These are phyloP conservation scores for Colletotrichum liaoningense DNA, from an alignment of 2,329 filamentous ascomycete genomes.

Conservation along the genomic window DNA sequence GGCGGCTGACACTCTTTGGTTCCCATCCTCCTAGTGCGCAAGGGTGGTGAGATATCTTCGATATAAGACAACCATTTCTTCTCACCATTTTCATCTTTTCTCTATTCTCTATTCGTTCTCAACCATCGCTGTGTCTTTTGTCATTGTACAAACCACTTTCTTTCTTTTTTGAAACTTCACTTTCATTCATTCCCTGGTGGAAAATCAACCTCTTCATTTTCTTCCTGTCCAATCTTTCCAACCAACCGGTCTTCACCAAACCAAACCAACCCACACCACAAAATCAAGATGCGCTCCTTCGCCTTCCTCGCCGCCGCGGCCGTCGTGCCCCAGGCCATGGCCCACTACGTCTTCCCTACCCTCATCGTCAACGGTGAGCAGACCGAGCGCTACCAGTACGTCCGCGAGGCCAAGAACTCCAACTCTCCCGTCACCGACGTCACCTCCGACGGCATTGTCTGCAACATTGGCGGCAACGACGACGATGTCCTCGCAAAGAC, in stretches of 20 bases:
- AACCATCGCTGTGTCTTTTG: constrained; percentile 30
- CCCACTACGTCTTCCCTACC: constrained; percentile 38
- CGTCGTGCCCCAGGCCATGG: constrained; percentile 32
- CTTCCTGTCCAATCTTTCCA: constrained; percentile 28
- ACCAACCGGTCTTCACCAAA: constrained; percentile 12
- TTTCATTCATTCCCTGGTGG: constrained; percentile 33
- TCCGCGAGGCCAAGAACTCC: constrained; percentile 36
- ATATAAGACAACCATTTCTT: constrained; percentile 28
- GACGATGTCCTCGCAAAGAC: constrained; percentile 50
- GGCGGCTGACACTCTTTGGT: background rate
- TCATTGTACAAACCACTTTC: constrained; percentile 33
- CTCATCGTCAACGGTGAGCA: constrained; percentile 38
- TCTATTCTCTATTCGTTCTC: constrained; percentile 8
- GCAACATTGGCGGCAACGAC: constrained; percentile 51
- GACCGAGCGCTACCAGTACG: constrained; percentile 36
- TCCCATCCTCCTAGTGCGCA: too few species aligned
- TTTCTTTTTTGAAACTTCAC: constrained; percentile 25
- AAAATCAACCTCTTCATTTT: constrained; percentile 28
- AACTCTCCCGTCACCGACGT: constrained; percentile 55
- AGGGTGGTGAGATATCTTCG: background rate
- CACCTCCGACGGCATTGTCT: constrained; percentile 50
- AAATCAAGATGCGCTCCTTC: constrained; percentile 21
- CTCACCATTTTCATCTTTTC: background rate
- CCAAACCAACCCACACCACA: background rate
- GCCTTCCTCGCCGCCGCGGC: constrained; percentile 31